These are phyloP conservation scores for Boletus bicolor DNA, from an alignment of 768 basidiomycete genomes.

Conservation along the genomic window DNA sequence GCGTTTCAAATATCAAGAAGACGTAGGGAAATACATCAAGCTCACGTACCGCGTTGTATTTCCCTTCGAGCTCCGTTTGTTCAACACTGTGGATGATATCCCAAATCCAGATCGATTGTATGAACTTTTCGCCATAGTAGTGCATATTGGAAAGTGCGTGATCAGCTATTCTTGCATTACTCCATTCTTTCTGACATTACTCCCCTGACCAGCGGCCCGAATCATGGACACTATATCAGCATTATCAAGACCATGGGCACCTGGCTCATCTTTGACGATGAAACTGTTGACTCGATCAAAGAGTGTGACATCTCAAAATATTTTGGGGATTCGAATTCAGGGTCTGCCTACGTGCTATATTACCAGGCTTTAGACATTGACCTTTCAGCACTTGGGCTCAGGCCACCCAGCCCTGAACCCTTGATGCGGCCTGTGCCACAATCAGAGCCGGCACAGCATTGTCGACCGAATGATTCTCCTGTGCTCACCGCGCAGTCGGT, in stretches of 20 bases:
- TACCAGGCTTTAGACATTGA: slow-evolving; percentile 94
- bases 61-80: slow-evolving; percentile 89
- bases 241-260: slow-evolving; percentile 80
- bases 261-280: slow-evolving; percentile 97
- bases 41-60: slow-evolving; percentile 96
- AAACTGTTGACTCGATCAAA: slow-evolving; percentile 82
- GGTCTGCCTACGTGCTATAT: slow-evolving; percentile 94
- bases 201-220: slow-evolving; percentile 69
- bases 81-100: slow-evolving; percentile 95
- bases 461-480: slow-evolving; percentile 26
- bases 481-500: slow-evolving; percentile 19
- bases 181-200: slow-evolving; percentile 9
- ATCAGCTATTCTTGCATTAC: slow-evolving; percentile 12
- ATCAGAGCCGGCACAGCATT: slow-evolving; percentile 11
- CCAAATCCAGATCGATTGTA: slow-evolving; percentile 91
- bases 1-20: slow-evolving; percentile 98
- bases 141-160: slow-evolving; percentile 98
- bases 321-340: slow-evolving; percentile 86
- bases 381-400: slow-evolving; percentile 64
- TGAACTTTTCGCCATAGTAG: slow-evolving; percentile 92
- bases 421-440: slow-evolving; percentile 14
- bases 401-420: slow-evolving; percentile 27
- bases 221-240: slow-evolving; percentile 97
- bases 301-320: slow-evolving; percentile 91
- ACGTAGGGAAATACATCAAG: slow-evolving; percentile 86